Conservation (phyloP, 495 filamentous ascomycete species). For the Penicillium waksmanii region DNA sequence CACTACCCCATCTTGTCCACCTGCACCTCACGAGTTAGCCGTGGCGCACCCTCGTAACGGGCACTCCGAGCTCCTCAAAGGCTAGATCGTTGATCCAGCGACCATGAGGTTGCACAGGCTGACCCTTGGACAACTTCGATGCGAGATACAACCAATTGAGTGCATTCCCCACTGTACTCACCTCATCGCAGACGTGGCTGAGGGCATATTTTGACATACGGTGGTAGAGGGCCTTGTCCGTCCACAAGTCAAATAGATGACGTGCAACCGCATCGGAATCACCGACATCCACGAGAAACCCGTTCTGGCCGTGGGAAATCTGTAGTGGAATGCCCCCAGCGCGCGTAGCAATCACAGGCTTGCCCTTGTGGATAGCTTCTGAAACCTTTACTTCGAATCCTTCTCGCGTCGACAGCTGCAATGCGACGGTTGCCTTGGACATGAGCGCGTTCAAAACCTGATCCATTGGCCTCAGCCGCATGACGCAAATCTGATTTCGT, state of each 20-base stretch:
- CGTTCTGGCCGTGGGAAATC: constrained; percentile 71
- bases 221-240: constrained; percentile 62
- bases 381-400: constrained; percentile 92
- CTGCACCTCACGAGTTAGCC: constrained; percentile 50
- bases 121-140: constrained; percentile 59
- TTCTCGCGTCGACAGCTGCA: constrained; percentile 83
- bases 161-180: constrained; percentile 80
- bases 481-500: constrained; percentile 66
- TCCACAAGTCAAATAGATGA: constrained; percentile 71
- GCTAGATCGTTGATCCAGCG: constrained; percentile 83
- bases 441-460: constrained; percentile 83
- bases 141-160: constrained; percentile 79
- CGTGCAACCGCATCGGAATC: constrained; percentile 74
- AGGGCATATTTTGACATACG: constrained; percentile 70
- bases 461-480: constrained; percentile 78
- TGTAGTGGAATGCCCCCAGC: constrained; percentile 86
- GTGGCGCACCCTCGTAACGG: constrained; percentile 18
- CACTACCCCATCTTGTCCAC: constrained; percentile 37
- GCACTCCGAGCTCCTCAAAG: constrained; percentile 62
- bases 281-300: constrained; percentile 75
- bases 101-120: constrained; percentile 51
- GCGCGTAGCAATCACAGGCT: constrained; percentile 77
- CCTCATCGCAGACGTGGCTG: constrained; percentile 75
- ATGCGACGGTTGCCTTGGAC: constrained; percentile 69
- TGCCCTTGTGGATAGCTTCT: constrained; percentile 83